Evolutionary conservation across 805 yeast species (phyloP).

Genomic region (Suhomyces xylopsoci): DNA sequence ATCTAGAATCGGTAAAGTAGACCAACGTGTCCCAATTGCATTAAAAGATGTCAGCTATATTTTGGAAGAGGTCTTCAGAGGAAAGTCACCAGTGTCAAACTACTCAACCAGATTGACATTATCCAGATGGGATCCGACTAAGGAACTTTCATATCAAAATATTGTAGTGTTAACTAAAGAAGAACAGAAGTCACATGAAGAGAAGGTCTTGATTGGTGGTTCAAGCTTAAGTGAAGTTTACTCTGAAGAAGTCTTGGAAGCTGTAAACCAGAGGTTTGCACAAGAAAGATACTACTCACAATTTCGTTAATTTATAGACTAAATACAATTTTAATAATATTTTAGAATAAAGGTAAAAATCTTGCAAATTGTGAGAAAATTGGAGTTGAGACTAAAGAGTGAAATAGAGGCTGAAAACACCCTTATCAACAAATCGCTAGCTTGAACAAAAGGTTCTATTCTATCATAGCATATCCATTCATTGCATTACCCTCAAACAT

Average conservation of each 20-base stretch:
- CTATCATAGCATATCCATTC: neutral
- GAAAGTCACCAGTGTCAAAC: constrained; percentile 85
- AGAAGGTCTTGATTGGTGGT: constrained; percentile 66
- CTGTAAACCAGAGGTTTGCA: constrained; percentile 59
- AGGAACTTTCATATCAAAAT: constrained; percentile 68
- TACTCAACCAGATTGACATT: constrained; percentile 76
- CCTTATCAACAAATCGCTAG: neutral
- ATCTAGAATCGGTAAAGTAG: constrained; percentile 67
- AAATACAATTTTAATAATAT: neutral
- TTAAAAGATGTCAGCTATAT: constrained; percentile 74
- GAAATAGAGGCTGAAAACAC: neutral
- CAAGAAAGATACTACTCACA: constrained; percentile 74
- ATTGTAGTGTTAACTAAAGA: constrained; percentile 85
- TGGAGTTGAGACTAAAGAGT: too few relatives aligned
- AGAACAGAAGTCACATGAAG: constrained; percentile 80
- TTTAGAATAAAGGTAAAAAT: neutral
- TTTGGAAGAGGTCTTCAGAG: constrained; percentile 88
- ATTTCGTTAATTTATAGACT: constrained; percentile 25
- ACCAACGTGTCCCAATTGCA: constrained; percentile 74
- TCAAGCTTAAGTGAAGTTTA: constrained; percentile 64
- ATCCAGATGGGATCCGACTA: constrained; percentile 77
- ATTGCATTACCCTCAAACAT: neutral
- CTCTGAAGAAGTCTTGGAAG: constrained; percentile 50
- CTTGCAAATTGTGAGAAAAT: neutral
- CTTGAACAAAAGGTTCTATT: neutral